phyloP scores from a whole-genome alignment of 129 eudicot species.

The Silybum marianum region DNA sequence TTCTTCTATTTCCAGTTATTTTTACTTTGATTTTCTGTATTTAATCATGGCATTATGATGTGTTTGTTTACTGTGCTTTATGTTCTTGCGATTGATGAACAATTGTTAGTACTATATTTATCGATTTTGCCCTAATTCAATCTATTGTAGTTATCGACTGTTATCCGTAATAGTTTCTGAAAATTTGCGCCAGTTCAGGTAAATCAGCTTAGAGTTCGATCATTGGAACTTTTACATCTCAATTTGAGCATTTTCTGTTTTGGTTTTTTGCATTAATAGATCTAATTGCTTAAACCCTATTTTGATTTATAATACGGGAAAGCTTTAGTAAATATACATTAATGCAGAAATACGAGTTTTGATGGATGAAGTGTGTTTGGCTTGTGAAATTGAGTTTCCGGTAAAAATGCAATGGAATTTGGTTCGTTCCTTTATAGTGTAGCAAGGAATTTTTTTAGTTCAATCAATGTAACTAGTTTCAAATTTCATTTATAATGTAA shows the following conservation, averaged over 20 bases:
- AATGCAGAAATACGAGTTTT: not conserved
- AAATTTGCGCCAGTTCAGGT: conserved; percentile 18
- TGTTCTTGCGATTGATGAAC: conserved; percentile 1
- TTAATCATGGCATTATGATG: conserved; percentile 24
- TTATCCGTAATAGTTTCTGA: conserved; percentile 1
- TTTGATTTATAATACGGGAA: not conserved
- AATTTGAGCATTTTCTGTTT: not conserved
- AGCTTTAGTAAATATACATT: not conserved
- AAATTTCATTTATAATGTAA: no score
- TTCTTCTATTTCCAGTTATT: not conserved
- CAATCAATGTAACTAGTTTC: no score
- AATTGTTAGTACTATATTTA: not conserved
- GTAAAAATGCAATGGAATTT: not conserved
- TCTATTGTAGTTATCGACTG: not conserved
- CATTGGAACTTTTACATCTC: not conserved
- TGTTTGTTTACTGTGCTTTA: not conserved
- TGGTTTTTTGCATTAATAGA: not conserved
- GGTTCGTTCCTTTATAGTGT: not conserved
- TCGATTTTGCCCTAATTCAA: conserved; percentile 5
- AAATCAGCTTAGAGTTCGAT: conserved; percentile 8
- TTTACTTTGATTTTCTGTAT: not conserved
- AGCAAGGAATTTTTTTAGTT: not conserved
- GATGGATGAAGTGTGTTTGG: not conserved
- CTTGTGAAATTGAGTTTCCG: not conserved
- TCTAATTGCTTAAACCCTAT: not conserved